phyloP scores from a whole-genome alignment of 179 eudicot genomes.

The Carnegiea gigantea region DNA sequence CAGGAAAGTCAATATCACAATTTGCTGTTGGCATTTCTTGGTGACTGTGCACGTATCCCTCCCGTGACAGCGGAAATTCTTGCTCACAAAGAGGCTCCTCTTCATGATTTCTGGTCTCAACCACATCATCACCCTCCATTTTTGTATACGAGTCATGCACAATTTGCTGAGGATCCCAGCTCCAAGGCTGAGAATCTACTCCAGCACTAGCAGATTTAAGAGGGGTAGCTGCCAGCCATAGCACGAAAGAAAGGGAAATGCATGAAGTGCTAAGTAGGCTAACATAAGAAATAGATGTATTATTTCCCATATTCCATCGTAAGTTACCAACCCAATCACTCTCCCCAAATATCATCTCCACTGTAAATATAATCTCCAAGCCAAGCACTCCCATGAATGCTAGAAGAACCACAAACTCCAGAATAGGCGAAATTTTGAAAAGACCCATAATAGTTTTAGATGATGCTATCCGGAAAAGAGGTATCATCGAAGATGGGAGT shows the following conservation, averaged over 20 bases:
- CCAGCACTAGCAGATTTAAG: conserved; percentile 61
- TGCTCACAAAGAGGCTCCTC: conserved; percentile 35
- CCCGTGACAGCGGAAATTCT: conserved; percentile 34
- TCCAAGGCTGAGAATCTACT: conserved; percentile 48
- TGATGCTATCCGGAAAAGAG: conserved; percentile 86
- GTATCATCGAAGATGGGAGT: conserved; percentile 87
- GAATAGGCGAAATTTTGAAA: conserved; percentile 56
- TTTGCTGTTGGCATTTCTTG: conserved; percentile 29
- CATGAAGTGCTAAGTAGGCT: conserved; percentile 52
- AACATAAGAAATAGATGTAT: conserved; percentile 48
- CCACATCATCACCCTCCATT: conserved; percentile 27
- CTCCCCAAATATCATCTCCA: conserved; percentile 78
- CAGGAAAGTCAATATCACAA: conserved; percentile 52
- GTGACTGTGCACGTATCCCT: conserved; percentile 31
- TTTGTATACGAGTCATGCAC: conserved; percentile 36
- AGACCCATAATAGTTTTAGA: conserved; percentile 80
- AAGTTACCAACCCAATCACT: conserved; percentile 77
- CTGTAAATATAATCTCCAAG: conserved; percentile 61
- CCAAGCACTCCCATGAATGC: conserved; percentile 73
- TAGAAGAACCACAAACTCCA: conserved; percentile 62
- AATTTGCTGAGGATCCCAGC: conserved; percentile 42
- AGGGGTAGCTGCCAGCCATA: conserved; percentile 78
- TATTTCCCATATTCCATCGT: conserved; percentile 61
- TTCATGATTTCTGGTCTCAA: conserved; percentile 30
- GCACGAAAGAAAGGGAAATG: conserved; percentile 52